These are phyloP conservation scores for Diplodia sapinea DNA, from an alignment of 2,329 filamentous ascomycete genomes.

Conservation along the genomic window DNA sequence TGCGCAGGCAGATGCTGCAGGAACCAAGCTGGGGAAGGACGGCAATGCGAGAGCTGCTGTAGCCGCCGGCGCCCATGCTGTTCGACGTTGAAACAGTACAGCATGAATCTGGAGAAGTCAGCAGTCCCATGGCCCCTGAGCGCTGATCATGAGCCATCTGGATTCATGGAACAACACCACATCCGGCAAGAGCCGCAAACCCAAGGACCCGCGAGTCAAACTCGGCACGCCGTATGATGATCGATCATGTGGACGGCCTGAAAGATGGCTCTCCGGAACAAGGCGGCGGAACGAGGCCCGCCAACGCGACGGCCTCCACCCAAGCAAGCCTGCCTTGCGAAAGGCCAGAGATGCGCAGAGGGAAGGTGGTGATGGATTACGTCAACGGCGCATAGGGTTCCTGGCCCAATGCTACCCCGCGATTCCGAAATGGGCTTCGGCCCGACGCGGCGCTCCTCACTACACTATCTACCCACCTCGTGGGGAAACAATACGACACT, in stretches of 20 bases:
- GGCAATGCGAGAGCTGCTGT: conserved; percentile 1
- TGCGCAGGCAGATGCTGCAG: background rate
- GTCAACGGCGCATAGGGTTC: conserved; percentile 15
- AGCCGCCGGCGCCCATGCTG: background rate
- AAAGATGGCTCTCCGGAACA: background rate
- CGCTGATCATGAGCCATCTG: conserved; percentile 11
- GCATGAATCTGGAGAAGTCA: conserved; percentile 20
- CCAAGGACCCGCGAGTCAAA: conserved; percentile 5
- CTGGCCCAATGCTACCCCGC: conserved; percentile 17
- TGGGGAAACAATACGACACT: conserved; percentile 4
- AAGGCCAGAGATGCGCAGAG: background rate
- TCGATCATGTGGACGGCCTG: conserved; percentile 19
- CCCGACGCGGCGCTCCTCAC: conserved; percentile 6
- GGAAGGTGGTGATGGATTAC: conserved; percentile 26
- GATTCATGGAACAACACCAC: background rate
- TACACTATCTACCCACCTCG: background rate
- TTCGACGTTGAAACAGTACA: conserved; percentile 20
- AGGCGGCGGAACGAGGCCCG: background rate
- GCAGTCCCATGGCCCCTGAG: background rate
- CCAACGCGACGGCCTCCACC: background rate
- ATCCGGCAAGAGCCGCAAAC: background rate
- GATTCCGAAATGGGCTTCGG: conserved; percentile 12
- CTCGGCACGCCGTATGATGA: background rate
- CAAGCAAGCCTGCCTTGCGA: background rate
- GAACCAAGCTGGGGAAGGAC: conserved; percentile 4